phyloP scores from a whole-genome alignment of 768 basidiomycete species.

The Suillus decipiens region DNA sequence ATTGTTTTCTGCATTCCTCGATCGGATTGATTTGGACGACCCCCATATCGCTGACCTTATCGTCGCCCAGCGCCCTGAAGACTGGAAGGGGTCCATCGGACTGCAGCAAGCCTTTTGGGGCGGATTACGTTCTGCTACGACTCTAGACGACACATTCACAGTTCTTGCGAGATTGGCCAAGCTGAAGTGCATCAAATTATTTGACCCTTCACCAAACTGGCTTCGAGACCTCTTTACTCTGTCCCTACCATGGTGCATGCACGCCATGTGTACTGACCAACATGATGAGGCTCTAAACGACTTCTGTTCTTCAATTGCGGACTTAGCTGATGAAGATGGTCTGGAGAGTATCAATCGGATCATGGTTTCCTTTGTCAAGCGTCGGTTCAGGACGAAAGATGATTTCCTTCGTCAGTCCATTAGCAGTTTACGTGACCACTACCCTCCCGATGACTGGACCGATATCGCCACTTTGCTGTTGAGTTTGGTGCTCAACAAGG shows the following conservation, averaged over 20 bases:
- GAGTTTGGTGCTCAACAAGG: slow-evolving; percentile 80
- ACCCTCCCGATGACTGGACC: slow-evolving; percentile 71
- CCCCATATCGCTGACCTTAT: slow-evolving; percentile 67
- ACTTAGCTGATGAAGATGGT: slow-evolving; percentile 70
- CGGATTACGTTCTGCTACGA: slow-evolving; percentile 79
- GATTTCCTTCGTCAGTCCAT: slow-evolving; percentile 93
- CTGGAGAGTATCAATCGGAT: slow-evolving; percentile 82
- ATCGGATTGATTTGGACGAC: slow-evolving; percentile 72
- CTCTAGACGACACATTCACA: slow-evolving; percentile 64
- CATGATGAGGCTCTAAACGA: slow-evolving; percentile 60
- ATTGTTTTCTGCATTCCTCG: slow-evolving; percentile 65
- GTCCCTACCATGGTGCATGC: slow-evolving; percentile 86
- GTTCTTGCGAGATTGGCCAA: slow-evolving; percentile 65
- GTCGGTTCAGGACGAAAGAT: slow-evolving; percentile 87
- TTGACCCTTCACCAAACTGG: slow-evolving; percentile 71
- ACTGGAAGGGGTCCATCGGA: slow-evolving; percentile 68
- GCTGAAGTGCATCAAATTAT: slow-evolving; percentile 60
- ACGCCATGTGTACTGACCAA: slow-evolving; percentile 68
- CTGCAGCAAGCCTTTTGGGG: slow-evolving; percentile 73
- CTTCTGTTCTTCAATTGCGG: slow-evolving; percentile 74
- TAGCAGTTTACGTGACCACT: slow-evolving; percentile 82
- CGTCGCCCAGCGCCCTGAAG: slow-evolving; percentile 62
- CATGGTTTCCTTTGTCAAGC: slow-evolving; percentile 86
- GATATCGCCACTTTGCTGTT: slow-evolving; percentile 85
- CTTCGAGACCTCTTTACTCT: slow-evolving; percentile 82